These are phyloP conservation scores for Scedosporium aurantiacum DNA, from an alignment of 2,329 filamentous ascomycete genomes.

Conservation along the genomic window DNA sequence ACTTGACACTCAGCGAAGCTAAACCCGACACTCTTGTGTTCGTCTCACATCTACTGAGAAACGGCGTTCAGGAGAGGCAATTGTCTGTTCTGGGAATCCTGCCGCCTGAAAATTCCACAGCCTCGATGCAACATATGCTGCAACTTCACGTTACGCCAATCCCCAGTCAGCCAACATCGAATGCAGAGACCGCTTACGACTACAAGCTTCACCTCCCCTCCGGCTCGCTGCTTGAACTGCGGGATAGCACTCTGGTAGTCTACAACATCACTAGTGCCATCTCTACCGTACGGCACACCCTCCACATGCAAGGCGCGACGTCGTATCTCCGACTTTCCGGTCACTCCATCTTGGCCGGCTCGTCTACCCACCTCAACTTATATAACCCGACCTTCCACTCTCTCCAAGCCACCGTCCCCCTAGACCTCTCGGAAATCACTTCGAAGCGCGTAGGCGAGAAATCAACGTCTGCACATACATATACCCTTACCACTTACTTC, in stretches of 20 bases:
- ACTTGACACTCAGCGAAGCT: slow-evolving; percentile 1
- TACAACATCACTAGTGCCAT: slow-evolving; percentile 54
- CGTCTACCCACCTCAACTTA: slow-evolving; percentile 42
- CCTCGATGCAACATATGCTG: slow-evolving; percentile 22
- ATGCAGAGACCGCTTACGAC: slow-evolving; percentile 6
- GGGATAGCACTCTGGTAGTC: slow-evolving; percentile 40
- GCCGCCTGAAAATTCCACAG: slow-evolving; percentile 11
- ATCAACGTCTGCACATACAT: slow-evolving; percentile 27
- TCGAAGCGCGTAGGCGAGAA: slow-evolving; percentile 16
- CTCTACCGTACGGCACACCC: slow-evolving; percentile 46
- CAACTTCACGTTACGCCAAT: slow-evolving; percentile 29
- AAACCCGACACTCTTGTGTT: slow-evolving; percentile 43
- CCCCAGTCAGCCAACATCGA: slow-evolving; percentile 13
- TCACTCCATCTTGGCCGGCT: slow-evolving; percentile 54
- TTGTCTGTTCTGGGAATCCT: slow-evolving; percentile 22
- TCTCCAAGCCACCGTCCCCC: slow-evolving; percentile 37
- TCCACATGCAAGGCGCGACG: slow-evolving; percentile 38
- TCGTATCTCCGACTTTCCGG: slow-evolving; percentile 59
- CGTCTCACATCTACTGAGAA: slow-evolving; percentile 13
- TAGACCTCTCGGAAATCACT: slow-evolving; percentile 30
- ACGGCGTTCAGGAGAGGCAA: slow-evolving; percentile 15
- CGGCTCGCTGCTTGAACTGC: slow-evolving; percentile 52
- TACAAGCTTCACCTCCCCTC: slow-evolving; percentile 52
- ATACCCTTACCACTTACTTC: slow-evolving; percentile 49
- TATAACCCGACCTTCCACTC: slow-evolving; percentile 61